Base-by-base conservation (phyloP, 2,329 filamentous ascomycete genomes). In the Cytospora schulzeri region DNA sequence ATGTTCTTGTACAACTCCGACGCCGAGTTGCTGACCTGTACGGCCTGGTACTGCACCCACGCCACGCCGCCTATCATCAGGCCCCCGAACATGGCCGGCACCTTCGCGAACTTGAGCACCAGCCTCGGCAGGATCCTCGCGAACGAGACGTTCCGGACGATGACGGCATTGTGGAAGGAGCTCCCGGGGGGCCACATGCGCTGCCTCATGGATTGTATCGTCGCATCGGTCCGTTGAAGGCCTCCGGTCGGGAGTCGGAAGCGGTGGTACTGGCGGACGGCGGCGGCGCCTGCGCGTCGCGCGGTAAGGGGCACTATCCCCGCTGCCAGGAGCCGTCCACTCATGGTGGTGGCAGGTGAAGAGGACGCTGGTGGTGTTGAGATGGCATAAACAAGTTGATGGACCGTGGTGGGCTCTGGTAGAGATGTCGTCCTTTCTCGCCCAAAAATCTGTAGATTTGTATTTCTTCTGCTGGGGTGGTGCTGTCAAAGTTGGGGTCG, bases 21-120 rank as follows among this genome's bases (percentile, higher is more conserved):
- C 3, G 88, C 90, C 76, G 90, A 93, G 66, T 86, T 92, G 66
- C 90, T 91, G 26, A 91, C 90, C 80, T 92, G 91, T 63, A 89
- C 88, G 68, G 95, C 94, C 78, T 99, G 95, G 75, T 99, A 98
- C 75, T 99, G 95, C 57, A 99, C 80, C 84, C 97, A 99, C 29
- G 93, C 93, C 65, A 96, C 80, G 3, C 91, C 91, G 17, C 92
- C 93, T 69, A 99, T 86, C 73, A 93, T 91, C 55, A 93, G 85
- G 51, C 92, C 93, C 51, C 94, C 95, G 72, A 97, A 93, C 80
- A 97, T 90, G 64, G 95, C 95, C 24, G 95, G 95, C 62, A 97
- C 82, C 63, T 93, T 88, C 41, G 89, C 85, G 70, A 99, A 90
- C 80, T 97, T 99, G 73, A 95, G 78, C n/a, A 95, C 88, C 58